Conservation (phyloP, 768 basidiomycete species). For the Auricularia sp. region DNA sequence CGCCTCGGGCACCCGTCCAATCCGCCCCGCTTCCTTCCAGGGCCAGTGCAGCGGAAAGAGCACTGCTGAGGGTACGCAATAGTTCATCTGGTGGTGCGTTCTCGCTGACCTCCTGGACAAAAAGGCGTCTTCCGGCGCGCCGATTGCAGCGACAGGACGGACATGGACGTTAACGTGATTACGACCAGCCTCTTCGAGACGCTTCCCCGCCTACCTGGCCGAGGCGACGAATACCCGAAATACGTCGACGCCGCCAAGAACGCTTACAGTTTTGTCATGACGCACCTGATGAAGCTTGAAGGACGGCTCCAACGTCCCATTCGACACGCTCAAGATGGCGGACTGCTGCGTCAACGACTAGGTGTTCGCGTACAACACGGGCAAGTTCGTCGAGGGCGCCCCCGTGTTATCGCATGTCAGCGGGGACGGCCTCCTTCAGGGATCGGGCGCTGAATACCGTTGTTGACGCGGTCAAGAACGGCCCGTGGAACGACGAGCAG, state of each 20-base stretch:
- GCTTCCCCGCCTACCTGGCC: constrained; percentile 12
- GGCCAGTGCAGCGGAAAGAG: constrained; percentile 38
- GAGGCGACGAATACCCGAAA: constrained; percentile 34
- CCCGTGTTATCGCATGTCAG: constrained; percentile 35
- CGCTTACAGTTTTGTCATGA: constrained; percentile 39
- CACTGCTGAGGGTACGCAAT: constrained; percentile 27
- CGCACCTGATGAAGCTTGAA: constrained; percentile 25
- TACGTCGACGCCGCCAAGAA: constrained; percentile 37
- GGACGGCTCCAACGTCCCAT: constrained; percentile 30
- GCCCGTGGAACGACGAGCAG: constrained; percentile 36
- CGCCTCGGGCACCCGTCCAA: constrained; percentile 25
- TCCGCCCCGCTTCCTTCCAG: constrained; percentile 32
- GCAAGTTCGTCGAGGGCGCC: constrained; percentile 44
- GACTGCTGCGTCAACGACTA: constrained; percentile 39
- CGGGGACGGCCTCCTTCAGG: constrained; percentile 30
- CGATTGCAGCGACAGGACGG: constrained; percentile 27
- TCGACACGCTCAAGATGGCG: constrained; percentile 37
- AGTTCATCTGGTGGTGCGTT: constrained; percentile 18
- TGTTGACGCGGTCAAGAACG: constrained; percentile 32
- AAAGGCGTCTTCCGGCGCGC: constrained; percentile 41
- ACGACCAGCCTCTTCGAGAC: background rate
- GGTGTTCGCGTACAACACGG: constrained; percentile 46
- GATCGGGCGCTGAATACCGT: constrained; percentile 26
- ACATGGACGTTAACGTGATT: constrained; percentile 41
- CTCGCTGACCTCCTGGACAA: too few species aligned